Evolutionary conservation across 202 grass and related monocot genomes (phyloP), one percentile per base, ranked within the genome.

Genomic region (Zoysia matrella): DNA sequence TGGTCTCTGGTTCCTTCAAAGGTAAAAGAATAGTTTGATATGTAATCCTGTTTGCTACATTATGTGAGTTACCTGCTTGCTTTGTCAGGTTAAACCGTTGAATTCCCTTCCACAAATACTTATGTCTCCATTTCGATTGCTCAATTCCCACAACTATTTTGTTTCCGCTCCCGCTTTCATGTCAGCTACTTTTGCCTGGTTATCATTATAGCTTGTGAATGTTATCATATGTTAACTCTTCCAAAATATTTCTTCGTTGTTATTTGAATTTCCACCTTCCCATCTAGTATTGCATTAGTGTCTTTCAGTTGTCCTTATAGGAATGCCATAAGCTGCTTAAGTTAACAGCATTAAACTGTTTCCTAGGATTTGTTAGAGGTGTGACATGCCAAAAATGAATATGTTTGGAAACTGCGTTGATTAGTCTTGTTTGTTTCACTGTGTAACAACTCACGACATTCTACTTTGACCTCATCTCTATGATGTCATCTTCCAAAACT

Each of bases 1-100:
- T 98, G 92, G 95, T 88, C 86, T 62, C 77, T 80, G 57, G 83
- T 95, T 85, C 85, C 88, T 78, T 86, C 87, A 58, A 94, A 98
- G 95, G 95, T 91, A 90, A 51, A 80, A 58, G 0, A 0, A 78
- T 81, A 11, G 43, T 62, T 81, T 13, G 47, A 79, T 64, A n/a
- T 60, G 15, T 64, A 22, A 57, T 77, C 13, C 6, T 83, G 42
- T 18, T 76, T 79, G 53, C 40, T 60, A 13, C 46, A 47, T 67
- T 51, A 64, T 71, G 12, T 52, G 44, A 68, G 53, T 52, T 50
- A 60, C 22, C 48, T 60, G 30, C 14, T 65, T 44, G 45, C 39
- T 65, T 81, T 70, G 14, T 51, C n/a, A 80, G 39, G 54, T 56
- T 75, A 0, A 4, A 47, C 55, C 76, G 30, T 36, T 36, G 49